Evolutionary conservation across 345 rosid genomes (phyloP).

Genomic region (Litchi chinensis): DNA sequence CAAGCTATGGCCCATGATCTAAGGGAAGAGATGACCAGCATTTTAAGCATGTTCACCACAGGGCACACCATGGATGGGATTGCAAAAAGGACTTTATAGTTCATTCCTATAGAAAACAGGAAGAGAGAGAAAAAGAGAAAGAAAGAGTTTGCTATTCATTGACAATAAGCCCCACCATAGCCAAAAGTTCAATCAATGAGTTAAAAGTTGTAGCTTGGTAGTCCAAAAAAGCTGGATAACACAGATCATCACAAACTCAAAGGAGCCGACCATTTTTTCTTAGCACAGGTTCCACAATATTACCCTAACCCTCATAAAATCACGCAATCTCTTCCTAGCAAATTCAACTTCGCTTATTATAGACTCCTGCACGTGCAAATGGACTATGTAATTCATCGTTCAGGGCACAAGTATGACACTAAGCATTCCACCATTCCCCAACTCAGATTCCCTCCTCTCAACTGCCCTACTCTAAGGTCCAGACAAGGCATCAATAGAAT

Average conservation of each 20-base stretch:
- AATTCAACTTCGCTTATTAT: neutral
- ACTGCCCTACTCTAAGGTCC: neutral
- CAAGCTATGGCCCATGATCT: neutral
- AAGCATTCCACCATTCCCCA: slow-evolving; percentile 3
- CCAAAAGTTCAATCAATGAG: neutral
- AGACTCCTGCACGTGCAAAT: neutral
- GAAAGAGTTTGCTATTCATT: neutral
- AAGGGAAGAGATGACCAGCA: neutral
- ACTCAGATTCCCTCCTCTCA: neutral
- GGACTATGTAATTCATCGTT: neutral
- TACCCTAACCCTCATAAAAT: neutral
- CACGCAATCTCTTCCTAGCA: neutral
- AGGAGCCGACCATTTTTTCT: neutral
- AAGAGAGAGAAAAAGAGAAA: neutral
- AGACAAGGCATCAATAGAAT: neutral
- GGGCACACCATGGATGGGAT: neutral
- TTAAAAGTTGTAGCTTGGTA: neutral
- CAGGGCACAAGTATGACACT: neutral
- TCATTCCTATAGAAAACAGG: neutral
- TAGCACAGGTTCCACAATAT: neutral
- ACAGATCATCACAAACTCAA: neutral
- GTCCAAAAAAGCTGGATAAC: neutral
- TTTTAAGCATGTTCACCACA: neutral
- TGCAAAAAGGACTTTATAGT: neutral
- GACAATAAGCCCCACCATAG: neutral